phyloP scores from a whole-genome alignment of 768 basidiomycete species.

The Calocybe gangraenosa region DNA sequence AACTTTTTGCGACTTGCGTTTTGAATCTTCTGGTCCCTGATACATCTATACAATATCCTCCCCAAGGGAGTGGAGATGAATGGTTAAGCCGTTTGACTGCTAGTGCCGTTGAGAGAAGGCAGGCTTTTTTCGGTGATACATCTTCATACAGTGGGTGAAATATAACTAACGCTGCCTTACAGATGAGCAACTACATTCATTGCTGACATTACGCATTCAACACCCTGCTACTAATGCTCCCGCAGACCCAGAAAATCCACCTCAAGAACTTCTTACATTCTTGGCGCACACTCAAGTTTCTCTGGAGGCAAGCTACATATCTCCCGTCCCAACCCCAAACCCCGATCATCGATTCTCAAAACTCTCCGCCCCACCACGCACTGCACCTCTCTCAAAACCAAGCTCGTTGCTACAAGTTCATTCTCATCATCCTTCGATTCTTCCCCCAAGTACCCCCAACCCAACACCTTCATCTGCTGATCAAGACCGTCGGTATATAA shows the following conservation, averaged over 20 bases:
- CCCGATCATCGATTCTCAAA: constrained; percentile 33
- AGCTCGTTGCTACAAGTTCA: constrained; percentile 29
- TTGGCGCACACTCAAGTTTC: constrained; percentile 72
- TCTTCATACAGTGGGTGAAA: constrained; percentile 1
- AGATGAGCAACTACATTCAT: constrained; percentile 55
- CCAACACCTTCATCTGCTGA: constrained; percentile 74
- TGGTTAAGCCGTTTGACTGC: constrained; percentile 51
- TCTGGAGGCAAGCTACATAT: constrained; percentile 78
- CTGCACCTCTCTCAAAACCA: constrained; percentile 38
- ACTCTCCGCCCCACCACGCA: constrained; percentile 49
- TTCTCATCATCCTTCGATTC: constrained; percentile 57
- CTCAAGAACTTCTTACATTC: constrained; percentile 51
- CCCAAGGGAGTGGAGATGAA: constrained; percentile 37
- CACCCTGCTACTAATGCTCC: constrained; percentile 43
- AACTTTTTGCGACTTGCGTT: constrained; percentile 53
- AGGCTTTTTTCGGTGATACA: constrained; percentile 64
- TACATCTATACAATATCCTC: constrained; percentile 58
- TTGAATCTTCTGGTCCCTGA: constrained; percentile 66
- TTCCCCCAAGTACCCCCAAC: constrained; percentile 81
- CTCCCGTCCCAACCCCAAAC: constrained; percentile 35
- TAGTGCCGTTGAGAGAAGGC: constrained; percentile 45
- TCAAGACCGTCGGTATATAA: constrained; percentile 71
- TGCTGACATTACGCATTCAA: constrained; percentile 53
- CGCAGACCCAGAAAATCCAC: constrained; percentile 34
- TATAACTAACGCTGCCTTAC: background rate